Base-by-base conservation (phyloP, 2,329 filamentous ascomycete genomes). In the Neobulgaria alba region DNA sequence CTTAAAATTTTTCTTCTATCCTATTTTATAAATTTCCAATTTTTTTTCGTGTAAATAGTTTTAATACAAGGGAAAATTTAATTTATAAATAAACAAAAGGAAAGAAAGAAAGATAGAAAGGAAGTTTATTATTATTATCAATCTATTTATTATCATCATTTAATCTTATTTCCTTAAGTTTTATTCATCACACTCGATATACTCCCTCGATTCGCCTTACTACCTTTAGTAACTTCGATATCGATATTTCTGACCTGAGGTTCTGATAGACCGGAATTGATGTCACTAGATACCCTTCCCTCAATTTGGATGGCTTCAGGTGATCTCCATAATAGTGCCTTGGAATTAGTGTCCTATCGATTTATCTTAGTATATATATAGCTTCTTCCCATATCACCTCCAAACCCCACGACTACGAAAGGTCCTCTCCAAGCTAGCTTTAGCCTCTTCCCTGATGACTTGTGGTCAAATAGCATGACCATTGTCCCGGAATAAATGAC, bases 261-360 rank as follows among this genome's bases (percentile, higher is more conserved):
- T 33, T 34, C 15, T 39, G 38, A 34, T 21, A 39, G 10, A 33
- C 4, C 10, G 38, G 38, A 21, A 39, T 29, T 23, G 12, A 14
- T 5, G 37, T 33, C 10, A 33, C n/a, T n/a, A 33, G 26, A 16
- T 39, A 39, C 5, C 37, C 30, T 33, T 39, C 37, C 18, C 37
- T 19, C 7, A 39, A 30, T n/a, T 30, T 4, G 30, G 23, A 39
- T 7, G 18, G 17, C 15, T 40, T 30, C 15, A 17, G 29, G 10
- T 34, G 20, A 14, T 39, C 37, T 7, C 37, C 30, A 26, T 33
- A 33, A 3, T 31, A 38, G 7, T 19, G 23, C 21, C 20, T 10
- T 7, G 29, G 37, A 14, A 39, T 33, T 21, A n/a, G n/a, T 7
- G 37, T 21, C 3, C 37, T 30, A 33, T 39, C 29, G 15, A 39